Base-by-base conservation (phyloP, 2,329 filamentous ascomycete genomes). In the Polychaeton citri region DNA sequence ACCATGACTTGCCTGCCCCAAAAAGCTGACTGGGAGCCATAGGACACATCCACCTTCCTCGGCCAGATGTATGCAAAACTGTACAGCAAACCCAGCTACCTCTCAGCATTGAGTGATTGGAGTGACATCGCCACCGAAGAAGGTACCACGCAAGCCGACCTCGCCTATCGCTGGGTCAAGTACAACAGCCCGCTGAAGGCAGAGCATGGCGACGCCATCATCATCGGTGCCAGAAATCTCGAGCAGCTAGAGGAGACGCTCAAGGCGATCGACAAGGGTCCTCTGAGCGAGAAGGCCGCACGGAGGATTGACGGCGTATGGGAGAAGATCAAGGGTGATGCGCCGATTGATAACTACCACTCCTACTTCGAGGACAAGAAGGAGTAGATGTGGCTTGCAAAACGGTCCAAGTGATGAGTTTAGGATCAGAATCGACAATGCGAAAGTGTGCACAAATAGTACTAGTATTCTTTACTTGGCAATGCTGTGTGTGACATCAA, bases 161-260 rank as follows among this genome's bases (percentile, higher is more conserved):
- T 66, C 34, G 62, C 63, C 5, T 65, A 65, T 38, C 45, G 63
- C 6, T 66, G 63, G 63, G 57, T 65, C 6, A 53, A 48, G 21
- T 59, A 55, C 38, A 53, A 63, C 43, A 56, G 50, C n/a, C 45
- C 50, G 10, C 41, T 66, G 30, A 54, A 55, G 33, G 35, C 38
- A 3, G 57, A 62, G 33, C 39, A 57, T 18, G 61, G 57, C 10
- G 60, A 66, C 42, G 61, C 45, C 0, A 51, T 65, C 6, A 61
- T 65, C 37, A 52, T 65, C 21, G 62, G 62, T 5, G 57, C 60
- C 12, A 57, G 46, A 13, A 42, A 38, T 5, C 10, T 46, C 2
- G 41, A 49, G 38, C 58, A 61, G 43, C 33, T 58, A 24, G 37
- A 50, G 38, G 40, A 58, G 41, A 60, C 58, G 5, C 38, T 59